Base-by-base conservation (phyloP, 805 yeast species). In the Pichia membranifaciens region DNA sequence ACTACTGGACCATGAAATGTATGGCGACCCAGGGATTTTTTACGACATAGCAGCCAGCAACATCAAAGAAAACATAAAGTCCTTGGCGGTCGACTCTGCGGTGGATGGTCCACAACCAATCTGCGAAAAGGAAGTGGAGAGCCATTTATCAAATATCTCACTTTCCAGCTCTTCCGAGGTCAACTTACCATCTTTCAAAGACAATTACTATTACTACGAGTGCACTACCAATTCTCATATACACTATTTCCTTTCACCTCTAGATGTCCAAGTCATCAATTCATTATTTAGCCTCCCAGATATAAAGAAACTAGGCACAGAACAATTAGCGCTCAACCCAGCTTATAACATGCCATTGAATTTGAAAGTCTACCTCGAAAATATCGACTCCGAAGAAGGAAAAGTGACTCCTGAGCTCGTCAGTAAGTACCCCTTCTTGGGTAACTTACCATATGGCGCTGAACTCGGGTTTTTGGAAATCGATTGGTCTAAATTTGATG, bases 381-480 rank as follows among this genome's bases (percentile, higher is more conserved):
- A 82, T 59, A 76, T 91, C 34, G 75, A 70, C 41, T 76, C 75
- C 58, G 95, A 85, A 33, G 76, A 76, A 21, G 53, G 57, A 15
- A 57, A 60, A 20, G 71, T 84, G 18, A 76, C 83, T 0, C 81
- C 78, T 15, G 79, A 78, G 3, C 53, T 84, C 57, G 56, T 77
- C 2, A 75, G 76, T 44, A 78, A 81, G 54, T 74, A 74, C 61
- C 90, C 88, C 62, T 88, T 85, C 61, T 66, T 93, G 48, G 74
- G 85, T 0, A 91, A 91, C 63, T 65, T 89, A 20, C 97, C 99
- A 0, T 61, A 78, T 25, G 97, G 97, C 1, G 84, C 96, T 0
- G 85, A 84, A 44, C 64, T 91, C 38, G 95, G 89, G 10, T 81
- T 87, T 52, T 60, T 93, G 46, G 98, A 93, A 57, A 76, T 96